Conservation (phyloP, 176 grass and related monocot genomes). For the Aegilops sharonensis region DNA sequence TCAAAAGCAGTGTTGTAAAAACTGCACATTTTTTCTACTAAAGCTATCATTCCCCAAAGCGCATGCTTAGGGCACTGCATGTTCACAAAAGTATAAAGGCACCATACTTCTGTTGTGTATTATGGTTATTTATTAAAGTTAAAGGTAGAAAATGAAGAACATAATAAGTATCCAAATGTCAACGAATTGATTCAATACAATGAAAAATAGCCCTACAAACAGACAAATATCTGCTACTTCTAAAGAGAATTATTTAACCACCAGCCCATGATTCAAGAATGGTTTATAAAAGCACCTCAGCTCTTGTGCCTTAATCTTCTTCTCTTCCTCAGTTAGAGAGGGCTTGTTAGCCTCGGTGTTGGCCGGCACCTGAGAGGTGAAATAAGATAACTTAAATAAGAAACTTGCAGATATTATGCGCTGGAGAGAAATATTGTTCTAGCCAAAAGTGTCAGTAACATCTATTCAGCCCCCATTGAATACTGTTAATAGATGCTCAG, state of each 20-base stretch:
- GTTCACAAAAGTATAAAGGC: background rate
- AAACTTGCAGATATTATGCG: background rate
- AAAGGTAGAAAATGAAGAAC: constrained; percentile 14
- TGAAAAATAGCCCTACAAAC: background rate
- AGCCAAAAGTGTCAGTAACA: background rate
- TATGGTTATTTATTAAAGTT: background rate
- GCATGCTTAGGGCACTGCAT: background rate
- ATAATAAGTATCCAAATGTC: constrained; percentile 15
- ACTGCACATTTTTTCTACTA: background rate
- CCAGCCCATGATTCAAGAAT: background rate
- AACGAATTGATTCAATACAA: constrained; percentile 8
- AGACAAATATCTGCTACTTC: background rate
- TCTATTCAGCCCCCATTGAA: background rate
- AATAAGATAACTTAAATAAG: constrained; percentile 10
- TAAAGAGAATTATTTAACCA: background rate
- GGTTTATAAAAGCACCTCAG: constrained; percentile 58
- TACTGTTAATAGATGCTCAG: background rate
- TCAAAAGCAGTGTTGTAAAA: background rate
- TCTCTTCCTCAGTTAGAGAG: constrained; percentile 78
- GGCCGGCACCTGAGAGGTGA: constrained; percentile 46
- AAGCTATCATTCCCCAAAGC: background rate
- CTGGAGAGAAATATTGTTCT: background rate
- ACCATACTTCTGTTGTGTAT: background rate
- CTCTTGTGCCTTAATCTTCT: constrained; percentile 89
- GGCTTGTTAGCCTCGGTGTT: constrained; percentile 54